Evolutionary conservation across 805 yeast species (phyloP).

Genomic region (Millerozyma miso): DNA sequence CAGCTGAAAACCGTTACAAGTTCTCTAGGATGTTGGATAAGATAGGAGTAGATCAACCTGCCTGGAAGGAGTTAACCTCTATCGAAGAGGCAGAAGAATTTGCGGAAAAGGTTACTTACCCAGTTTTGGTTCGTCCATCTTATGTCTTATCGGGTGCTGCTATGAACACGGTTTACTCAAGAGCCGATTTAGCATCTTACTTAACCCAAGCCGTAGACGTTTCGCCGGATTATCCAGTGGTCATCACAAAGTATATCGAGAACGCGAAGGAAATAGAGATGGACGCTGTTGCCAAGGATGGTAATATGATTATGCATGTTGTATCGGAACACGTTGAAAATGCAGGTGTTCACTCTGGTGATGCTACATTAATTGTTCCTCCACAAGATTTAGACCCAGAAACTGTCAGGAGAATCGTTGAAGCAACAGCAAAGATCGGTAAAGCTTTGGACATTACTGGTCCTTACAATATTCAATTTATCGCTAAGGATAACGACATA

Average conservation of each 20-base stretch:
- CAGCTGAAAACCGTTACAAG: conserved; percentile 97
- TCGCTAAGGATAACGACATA: conserved; percentile 91
- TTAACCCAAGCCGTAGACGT: conserved; percentile 94
- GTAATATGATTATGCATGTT: conserved; percentile 93
- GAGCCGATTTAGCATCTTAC: conserved; percentile 82
- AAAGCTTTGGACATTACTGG: conserved; percentile 93
- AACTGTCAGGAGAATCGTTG: conserved; percentile 86
- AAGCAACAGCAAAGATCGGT: conserved; percentile 94
- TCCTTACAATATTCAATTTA: conserved; percentile 95
- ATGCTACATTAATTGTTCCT: conserved; percentile 94
- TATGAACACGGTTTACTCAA: conserved; percentile 92
- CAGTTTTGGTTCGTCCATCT: conserved; percentile 96
- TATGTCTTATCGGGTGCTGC: conserved; percentile 98
- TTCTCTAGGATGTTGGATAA: conserved; percentile 95
- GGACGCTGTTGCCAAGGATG: conserved; percentile 97
- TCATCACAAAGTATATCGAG: conserved; percentile 93
- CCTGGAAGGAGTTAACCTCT: conserved; percentile 96
- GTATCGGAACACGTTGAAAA: conserved; percentile 98
- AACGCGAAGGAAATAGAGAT: conserved; percentile 97
- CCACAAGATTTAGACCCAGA: conserved; percentile 93
- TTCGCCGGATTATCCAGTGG: conserved; percentile 97
- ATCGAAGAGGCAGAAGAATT: conserved; percentile 88
- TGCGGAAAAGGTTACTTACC: conserved; percentile 87
- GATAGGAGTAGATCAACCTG: conserved; percentile 97
- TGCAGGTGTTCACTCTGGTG: conserved; percentile 99